Conservation (phyloP, 1,284 basidiomycete genomes). For the Ganoderma meredithae region DNA sequence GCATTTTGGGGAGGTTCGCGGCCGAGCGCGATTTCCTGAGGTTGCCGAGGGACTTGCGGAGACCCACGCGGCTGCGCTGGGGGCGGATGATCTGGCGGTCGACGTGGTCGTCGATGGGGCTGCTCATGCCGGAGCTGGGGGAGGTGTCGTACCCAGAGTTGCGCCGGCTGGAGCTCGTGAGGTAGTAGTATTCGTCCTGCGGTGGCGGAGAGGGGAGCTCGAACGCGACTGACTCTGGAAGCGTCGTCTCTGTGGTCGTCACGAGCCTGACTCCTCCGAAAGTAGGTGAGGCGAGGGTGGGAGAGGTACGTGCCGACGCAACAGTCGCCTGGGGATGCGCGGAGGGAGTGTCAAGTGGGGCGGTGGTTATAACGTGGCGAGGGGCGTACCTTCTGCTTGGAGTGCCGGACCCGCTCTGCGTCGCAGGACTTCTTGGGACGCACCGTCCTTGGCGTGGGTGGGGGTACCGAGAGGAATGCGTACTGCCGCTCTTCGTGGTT, state of each 20-base stretch:
- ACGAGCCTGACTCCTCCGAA: slow-evolving; percentile 13
- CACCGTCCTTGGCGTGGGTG: slow-evolving; percentile 13
- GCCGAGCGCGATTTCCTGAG: slow-evolving; percentile 13
- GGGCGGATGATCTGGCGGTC: slow-evolving; percentile 25
- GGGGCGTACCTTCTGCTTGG: slow-evolving; percentile 4
- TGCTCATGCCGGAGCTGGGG: background rate
- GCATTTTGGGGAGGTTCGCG: slow-evolving; percentile 5
- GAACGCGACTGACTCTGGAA: slow-evolving; percentile 16
- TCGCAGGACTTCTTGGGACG: slow-evolving; percentile 17
- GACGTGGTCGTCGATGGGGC: slow-evolving; percentile 16
- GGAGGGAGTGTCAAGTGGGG: background rate
- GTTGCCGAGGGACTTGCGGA: slow-evolving; percentile 14
- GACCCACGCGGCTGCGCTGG: slow-evolving; percentile 14
- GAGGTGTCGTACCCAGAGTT: background rate
- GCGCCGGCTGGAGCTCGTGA: background rate
- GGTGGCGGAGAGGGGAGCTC: slow-evolving; percentile 5
- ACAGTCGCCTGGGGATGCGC: background rate
- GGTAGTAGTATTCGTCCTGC: slow-evolving; percentile 12
- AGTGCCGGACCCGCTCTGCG: slow-evolving; percentile 20
- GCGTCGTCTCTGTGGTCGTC: background rate
- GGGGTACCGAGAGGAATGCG: slow-evolving; percentile 14
- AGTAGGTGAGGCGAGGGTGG: slow-evolving; percentile 5
- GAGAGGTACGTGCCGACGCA: background rate
- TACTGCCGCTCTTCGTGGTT: slow-evolving; percentile 14
- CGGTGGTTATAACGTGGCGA: background rate